phyloP scores from a whole-genome alignment of 1,284 basidiomycete genomes.

The Ganoderma boninense region DNA sequence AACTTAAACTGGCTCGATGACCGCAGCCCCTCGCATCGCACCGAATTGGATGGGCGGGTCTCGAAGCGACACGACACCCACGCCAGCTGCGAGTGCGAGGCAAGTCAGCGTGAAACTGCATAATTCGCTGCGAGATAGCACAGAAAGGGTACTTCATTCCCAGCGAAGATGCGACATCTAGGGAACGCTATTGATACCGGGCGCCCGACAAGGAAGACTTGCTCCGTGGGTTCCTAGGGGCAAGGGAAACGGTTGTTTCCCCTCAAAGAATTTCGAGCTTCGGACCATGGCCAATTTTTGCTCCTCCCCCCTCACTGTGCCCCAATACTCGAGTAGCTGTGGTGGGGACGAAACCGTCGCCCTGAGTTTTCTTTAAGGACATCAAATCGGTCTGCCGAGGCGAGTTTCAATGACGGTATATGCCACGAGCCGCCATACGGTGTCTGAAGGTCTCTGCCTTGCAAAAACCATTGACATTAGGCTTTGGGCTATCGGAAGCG shows the following conservation, averaged over 20 bases:
- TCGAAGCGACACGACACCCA: conserved; percentile 11
- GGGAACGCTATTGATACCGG: not conserved
- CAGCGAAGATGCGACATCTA: not conserved
- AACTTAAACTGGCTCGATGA: conserved; percentile 24
- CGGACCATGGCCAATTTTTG: conserved; percentile 7
- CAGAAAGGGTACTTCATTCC: conserved; percentile 9
- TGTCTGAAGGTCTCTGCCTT: conserved; percentile 20
- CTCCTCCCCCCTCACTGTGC: not conserved
- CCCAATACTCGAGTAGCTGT: not conserved
- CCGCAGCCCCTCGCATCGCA: conserved; percentile 19
- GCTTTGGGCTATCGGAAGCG: conserved; percentile 24
- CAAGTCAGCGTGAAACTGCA: not conserved
- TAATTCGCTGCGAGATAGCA: not conserved
- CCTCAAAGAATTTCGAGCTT: conserved; percentile 10
- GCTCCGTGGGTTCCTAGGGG: not conserved
- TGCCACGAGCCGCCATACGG: conserved; percentile 22
- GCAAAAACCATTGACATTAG: conserved; percentile 3
- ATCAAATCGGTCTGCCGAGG: not conserved
- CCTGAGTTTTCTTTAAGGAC: not conserved
- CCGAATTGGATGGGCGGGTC: not conserved
- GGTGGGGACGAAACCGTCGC: conserved; percentile 6
- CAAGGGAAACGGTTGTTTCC: conserved; percentile 17
- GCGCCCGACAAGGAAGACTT: conserved; percentile 1
- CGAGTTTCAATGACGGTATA: conserved; percentile 18
- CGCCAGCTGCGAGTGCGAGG: conserved; percentile 4